A percentile compares a stretch with the other conserved stretches of the same genome.
phyloP scores from a whole-genome alignment of 2,329 filamentous ascomycete species.

The Fusarium burgessii region DNA sequence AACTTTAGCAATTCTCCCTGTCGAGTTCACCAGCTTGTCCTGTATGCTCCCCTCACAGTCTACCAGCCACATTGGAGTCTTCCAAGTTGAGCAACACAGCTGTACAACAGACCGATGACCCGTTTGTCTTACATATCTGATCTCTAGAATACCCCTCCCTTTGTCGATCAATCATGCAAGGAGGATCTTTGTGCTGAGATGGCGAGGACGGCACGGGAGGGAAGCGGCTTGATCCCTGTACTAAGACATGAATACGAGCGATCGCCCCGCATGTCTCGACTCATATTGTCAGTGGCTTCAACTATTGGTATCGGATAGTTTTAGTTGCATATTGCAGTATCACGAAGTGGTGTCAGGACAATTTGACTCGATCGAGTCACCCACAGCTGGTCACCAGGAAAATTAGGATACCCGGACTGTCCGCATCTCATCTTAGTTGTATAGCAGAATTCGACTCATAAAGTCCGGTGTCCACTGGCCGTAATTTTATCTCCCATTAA shows the following conservation, averaged over 20 bases:
- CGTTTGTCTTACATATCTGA: not conserved
- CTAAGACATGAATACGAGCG: slow-evolving; percentile 1
- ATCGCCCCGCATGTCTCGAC: not conserved
- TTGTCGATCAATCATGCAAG: not conserved
- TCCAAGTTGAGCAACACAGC: not conserved
- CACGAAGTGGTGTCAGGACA: no score
- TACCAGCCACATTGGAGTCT: no score
- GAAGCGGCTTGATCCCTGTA: not conserved
- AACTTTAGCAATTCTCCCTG: accelerated
- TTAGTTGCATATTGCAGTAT: not conserved
- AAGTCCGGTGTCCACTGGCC: no score
- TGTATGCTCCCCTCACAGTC: not conserved
- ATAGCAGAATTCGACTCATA: no score
- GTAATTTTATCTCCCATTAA: no score
- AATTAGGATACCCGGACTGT: no score
- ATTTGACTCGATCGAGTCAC: not conserved
- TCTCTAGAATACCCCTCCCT: accelerated
- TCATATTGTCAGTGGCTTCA: no score
- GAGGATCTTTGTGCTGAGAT: not conserved
- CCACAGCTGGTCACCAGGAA: no score
- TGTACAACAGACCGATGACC: not conserved
- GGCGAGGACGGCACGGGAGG: not conserved
- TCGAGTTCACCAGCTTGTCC: accelerated
- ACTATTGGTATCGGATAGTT: no score
- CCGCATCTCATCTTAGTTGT: no score